Conservation (phyloP, 1,284 basidiomycete species). For the Cutaneotrichosporon sp. region DNA sequence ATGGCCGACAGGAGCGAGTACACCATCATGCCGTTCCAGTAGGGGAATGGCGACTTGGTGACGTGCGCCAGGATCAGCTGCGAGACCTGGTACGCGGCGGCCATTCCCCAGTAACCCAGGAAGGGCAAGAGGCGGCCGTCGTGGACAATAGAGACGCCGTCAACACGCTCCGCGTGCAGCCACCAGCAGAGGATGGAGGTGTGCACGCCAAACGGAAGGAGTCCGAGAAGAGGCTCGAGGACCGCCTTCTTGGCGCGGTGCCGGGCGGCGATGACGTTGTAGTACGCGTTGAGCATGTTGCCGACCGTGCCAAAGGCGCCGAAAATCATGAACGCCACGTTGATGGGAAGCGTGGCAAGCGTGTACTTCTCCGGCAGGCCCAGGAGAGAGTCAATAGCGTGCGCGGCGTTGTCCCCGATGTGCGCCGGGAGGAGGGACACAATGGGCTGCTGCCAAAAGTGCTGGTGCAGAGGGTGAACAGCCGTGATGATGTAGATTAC, state of each 20-base stretch:
- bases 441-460: slow-evolving; percentile 62
- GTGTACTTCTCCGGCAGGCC: slow-evolving; percentile 25
- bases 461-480: slow-evolving; percentile 56
- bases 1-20: slow-evolving; percentile 71
- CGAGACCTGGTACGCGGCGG: slow-evolving; percentile 63
- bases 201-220: slow-evolving; percentile 73
- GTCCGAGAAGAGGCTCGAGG: slow-evolving; percentile 61
- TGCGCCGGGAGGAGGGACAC: slow-evolving; percentile 29
- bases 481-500: slow-evolving; percentile 71
- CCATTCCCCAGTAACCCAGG: slow-evolving; percentile 83
- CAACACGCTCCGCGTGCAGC: slow-evolving; percentile 61
- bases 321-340: slow-evolving; percentile 83
- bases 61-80: slow-evolving; percentile 91
- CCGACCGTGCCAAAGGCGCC: slow-evolving; percentile 66
- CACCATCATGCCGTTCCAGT: slow-evolving; percentile 81
- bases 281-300: slow-evolving; percentile 77
- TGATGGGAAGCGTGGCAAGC: slow-evolving; percentile 61
- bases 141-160: slow-evolving; percentile 51
- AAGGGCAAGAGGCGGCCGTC: slow-evolving; percentile 74
- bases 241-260: slow-evolving; percentile 51
- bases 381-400: slow-evolving; percentile 28
- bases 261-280: slow-evolving; percentile 64
- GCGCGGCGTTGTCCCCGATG: slow-evolving; percentile 17
- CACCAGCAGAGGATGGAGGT: slow-evolving; percentile 68
- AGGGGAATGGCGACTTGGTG: slow-evolving; percentile 75